Percentiles rank a stretch among this genome's conserved stretches.
phyloP scores from a whole-genome alignment of 1,284 basidiomycete species.

The Pseudozyma hubeiensis region DNA sequence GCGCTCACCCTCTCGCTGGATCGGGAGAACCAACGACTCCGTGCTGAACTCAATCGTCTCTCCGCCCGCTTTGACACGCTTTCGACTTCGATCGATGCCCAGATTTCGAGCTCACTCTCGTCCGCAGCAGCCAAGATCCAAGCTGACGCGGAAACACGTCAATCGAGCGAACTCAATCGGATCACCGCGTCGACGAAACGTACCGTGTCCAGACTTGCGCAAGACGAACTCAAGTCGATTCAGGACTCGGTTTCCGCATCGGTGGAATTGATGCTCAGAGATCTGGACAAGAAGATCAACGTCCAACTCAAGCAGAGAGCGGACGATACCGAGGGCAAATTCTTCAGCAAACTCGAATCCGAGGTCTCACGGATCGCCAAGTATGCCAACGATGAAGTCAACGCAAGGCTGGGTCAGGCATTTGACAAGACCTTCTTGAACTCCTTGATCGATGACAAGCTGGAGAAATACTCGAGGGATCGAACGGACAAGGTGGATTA shows the following conservation, averaged over 20 bases:
- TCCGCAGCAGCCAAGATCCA: slow-evolving; percentile 30
- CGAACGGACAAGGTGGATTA: slow-evolving; percentile 37
- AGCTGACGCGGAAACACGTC: slow-evolving; percentile 25
- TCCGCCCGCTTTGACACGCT: slow-evolving; percentile 28
- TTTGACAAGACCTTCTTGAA: slow-evolving; percentile 43
- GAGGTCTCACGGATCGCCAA: slow-evolving; percentile 28
- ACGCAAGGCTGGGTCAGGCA: slow-evolving; percentile 30
- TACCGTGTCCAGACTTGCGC: slow-evolving; percentile 33
- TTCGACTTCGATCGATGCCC: slow-evolving; percentile 29
- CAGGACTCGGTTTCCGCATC: slow-evolving; percentile 35
- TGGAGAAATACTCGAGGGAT: slow-evolving; percentile 36
- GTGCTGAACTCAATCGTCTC: slow-evolving; percentile 26
- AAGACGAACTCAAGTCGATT: slow-evolving; percentile 38
- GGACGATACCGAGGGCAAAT: slow-evolving; percentile 42
- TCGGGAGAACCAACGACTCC: slow-evolving; percentile 33
- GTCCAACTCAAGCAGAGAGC: slow-evolving; percentile 36
- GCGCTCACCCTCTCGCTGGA: slow-evolving; percentile 17
- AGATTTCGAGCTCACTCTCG: slow-evolving; percentile 23
- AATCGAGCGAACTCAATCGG: slow-evolving; percentile 25
- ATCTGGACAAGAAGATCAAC: slow-evolving; percentile 35
- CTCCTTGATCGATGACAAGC: slow-evolving; percentile 20
- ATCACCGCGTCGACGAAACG: slow-evolving; percentile 37
- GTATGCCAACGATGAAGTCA: slow-evolving; percentile 48
- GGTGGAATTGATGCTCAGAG: slow-evolving; percentile 44
- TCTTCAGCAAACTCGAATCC: slow-evolving; percentile 28